A percentile compares a stretch with the other conserved stretches of the same genome.
Conservation (phyloP, 2,329 filamentous ascomycete species). For the Thelonectria olida region DNA sequence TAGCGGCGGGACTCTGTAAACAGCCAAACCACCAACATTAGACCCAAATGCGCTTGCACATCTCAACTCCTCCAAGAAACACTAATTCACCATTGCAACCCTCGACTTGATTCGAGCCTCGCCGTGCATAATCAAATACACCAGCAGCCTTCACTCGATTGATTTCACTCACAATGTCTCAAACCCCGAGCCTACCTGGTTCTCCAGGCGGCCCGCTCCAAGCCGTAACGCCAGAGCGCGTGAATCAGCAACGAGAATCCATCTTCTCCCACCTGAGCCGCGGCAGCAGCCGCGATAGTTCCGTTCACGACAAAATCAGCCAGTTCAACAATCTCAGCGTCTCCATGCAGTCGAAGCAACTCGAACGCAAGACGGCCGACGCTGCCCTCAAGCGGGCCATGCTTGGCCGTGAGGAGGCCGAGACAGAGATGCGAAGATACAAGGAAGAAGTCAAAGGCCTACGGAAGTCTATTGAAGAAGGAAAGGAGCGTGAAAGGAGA, state of each 20-base stretch:
- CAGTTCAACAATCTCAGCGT: conserved; percentile 77
- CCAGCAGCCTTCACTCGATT: not conserved
- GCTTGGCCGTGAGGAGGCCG: conserved; percentile 76
- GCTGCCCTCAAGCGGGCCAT: conserved; percentile 73
- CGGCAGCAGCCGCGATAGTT: conserved; percentile 64
- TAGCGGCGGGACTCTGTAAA: conserved; percentile 38
- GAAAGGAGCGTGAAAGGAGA: conserved; percentile 70
- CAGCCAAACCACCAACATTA: conserved; percentile 19
- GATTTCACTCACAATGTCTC: conserved; percentile 27
- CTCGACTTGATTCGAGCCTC: conserved; percentile 20
- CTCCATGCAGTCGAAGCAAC: conserved; percentile 66
- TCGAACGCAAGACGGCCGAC: conserved; percentile 72
- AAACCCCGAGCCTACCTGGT: conserved; percentile 58
- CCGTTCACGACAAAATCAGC: conserved; percentile 73
- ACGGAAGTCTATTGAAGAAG: conserved; percentile 69
- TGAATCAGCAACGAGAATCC: conserved; percentile 59
- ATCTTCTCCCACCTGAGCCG: conserved; percentile 48
- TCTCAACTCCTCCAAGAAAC: conserved; percentile 13
- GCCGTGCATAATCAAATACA: conserved; percentile 11
- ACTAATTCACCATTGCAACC: conserved; percentile 27
- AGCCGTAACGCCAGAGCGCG: conserved; percentile 70
- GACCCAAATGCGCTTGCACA: conserved; percentile 9
- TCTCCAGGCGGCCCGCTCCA: conserved; percentile 68
- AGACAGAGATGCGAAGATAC: conserved; percentile 71
- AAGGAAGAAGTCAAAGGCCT: conserved; percentile 68